phyloP scores from a whole-genome alignment of 2,329 filamentous ascomycete genomes.

The Bertia moriformis region DNA sequence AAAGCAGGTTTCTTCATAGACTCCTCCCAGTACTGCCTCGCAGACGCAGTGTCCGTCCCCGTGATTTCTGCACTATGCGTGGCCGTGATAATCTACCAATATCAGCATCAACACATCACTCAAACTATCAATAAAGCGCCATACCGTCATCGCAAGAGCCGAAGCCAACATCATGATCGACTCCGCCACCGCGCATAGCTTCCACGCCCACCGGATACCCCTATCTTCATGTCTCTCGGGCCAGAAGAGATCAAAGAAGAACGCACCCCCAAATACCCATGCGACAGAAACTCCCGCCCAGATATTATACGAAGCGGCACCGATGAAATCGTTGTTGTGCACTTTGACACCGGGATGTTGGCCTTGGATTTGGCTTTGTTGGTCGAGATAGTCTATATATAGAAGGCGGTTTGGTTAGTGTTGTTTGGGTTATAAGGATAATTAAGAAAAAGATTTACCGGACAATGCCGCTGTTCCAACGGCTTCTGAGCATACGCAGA shows the following conservation, averaged over 20 bases:
- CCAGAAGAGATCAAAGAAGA: constrained; percentile 50
- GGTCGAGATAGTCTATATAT: constrained; percentile 32
- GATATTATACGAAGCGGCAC: constrained; percentile 40
- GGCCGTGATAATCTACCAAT: constrained; percentile 25
- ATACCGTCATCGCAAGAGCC: constrained; percentile 30
- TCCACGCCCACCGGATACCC: constrained; percentile 36
- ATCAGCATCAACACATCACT: background rate
- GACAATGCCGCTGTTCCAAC: constrained; percentile 38
- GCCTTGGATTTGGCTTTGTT: constrained; percentile 28
- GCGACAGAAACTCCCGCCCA: constrained; percentile 41
- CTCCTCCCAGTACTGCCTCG: constrained; percentile 5
- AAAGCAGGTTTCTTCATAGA: constrained; percentile 3
- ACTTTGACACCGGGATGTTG: constrained; percentile 22
- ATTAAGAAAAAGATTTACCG: constrained; percentile 17
- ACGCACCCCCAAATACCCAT: constrained; percentile 40
- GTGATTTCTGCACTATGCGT: constrained; percentile 26
- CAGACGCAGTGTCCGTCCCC: constrained; percentile 17
- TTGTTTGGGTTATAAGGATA: background rate
- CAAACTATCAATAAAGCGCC: background rate
- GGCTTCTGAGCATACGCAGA: constrained; percentile 38
- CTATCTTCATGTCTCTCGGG: constrained; percentile 33
- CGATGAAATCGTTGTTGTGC: constrained; percentile 39
- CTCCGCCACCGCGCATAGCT: constrained; percentile 30
- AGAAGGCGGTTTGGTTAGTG: background rate
- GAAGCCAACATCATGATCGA: constrained; percentile 28